phyloP scores from a whole-genome alignment of 176 grass and related monocot genomes.

The Eragrostis curvula region DNA sequence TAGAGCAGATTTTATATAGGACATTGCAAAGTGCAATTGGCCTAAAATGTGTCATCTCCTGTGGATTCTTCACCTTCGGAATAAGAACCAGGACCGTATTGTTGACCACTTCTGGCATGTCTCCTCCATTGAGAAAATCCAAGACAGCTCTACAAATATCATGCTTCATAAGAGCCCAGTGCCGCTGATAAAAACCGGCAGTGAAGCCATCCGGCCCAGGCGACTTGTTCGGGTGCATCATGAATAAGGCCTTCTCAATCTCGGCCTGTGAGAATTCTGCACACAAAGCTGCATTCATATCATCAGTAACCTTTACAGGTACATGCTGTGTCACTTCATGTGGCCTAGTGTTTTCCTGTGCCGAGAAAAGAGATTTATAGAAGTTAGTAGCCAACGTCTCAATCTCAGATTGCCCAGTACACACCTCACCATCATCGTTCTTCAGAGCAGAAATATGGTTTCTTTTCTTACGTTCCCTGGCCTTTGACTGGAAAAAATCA shows the following conservation, averaged over 20 bases:
- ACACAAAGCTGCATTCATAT: neutral
- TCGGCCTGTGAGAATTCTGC: neutral
- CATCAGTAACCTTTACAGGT: neutral
- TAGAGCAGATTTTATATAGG: no score
- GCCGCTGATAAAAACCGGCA: neutral
- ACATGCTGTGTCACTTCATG: neutral
- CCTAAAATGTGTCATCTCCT: no score
- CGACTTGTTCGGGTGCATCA: neutral
- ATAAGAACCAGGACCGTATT: neutral
- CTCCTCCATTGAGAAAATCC: neutral
- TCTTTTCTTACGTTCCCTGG: neutral
- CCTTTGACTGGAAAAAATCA: neutral
- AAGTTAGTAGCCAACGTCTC: neutral
- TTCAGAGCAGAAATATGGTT: neutral
- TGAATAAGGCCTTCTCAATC: neutral
- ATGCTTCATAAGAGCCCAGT: neutral
- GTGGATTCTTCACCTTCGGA: neutral
- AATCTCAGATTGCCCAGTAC: neutral
- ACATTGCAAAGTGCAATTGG: no score
- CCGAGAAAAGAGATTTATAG: neutral
- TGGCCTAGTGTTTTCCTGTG: neutral
- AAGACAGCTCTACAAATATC: neutral
- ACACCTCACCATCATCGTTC: neutral
- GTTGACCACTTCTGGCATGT: neutral
- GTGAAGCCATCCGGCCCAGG: neutral